Conservation (phyloP, 768 basidiomycete species). For the Leccinum subgranulosum region DNA sequence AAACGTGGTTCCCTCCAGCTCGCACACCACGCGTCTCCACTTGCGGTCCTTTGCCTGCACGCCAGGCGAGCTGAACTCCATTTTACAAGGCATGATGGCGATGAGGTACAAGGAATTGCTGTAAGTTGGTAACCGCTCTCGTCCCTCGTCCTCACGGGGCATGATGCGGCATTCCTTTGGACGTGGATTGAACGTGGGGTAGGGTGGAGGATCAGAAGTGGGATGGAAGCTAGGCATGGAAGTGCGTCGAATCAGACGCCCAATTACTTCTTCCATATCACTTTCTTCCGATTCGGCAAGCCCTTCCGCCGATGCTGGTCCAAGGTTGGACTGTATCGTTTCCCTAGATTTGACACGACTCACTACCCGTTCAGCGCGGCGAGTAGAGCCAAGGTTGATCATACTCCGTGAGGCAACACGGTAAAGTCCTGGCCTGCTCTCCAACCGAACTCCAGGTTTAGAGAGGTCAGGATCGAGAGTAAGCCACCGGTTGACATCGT, state of each 20-base stretch:
- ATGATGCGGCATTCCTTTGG: conserved; percentile 18
- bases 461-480: conserved; percentile 2
- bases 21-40: conserved; percentile 86
- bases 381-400: conserved; percentile 47
- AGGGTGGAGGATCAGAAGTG: conserved; percentile 63
- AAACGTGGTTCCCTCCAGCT: conserved; percentile 90
- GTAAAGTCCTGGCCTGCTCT: conserved; percentile 45
- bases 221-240: conserved; percentile 71
- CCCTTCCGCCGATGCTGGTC: conserved; percentile 9
- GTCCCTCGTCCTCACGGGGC: conserved; percentile 79
- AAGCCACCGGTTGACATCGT: background rate
- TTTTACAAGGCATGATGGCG: conserved; percentile 82
- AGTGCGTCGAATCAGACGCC: conserved; percentile 51
- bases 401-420: conserved; percentile 63
- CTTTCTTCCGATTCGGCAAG: conserved; percentile 20
- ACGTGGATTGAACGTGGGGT: conserved; percentile 46
- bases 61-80: conserved; percentile 87
- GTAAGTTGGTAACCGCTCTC: conserved; percentile 77
- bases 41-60: conserved; percentile 86
- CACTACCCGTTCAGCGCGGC: conserved; percentile 26
- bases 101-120: conserved; percentile 78
- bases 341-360: conserved; percentile 18
- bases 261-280: conserved; percentile 29
- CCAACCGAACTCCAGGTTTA: conserved; percentile 6
- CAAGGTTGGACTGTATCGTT: conserved; percentile 5